Evolutionary conservation across 345 rosid genomes (phyloP), one percentile per base, ranked within the genome.

Genomic region (Zanthoxylum bungeanum): DNA sequence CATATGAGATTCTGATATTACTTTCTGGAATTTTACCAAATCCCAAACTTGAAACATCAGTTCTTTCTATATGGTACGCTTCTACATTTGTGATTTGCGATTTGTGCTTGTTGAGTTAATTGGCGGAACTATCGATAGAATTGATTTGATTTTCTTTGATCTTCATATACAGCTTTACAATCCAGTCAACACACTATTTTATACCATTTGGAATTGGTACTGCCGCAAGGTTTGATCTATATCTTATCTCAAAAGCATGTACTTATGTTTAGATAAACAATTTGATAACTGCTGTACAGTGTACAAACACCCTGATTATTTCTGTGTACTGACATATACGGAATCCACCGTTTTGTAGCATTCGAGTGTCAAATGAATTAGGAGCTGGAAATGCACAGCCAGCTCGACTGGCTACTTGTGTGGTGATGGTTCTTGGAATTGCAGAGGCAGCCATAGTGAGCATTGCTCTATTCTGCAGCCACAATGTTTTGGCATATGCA

Each of bases 11-110:
- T 30, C 70, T 89, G 47, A 34, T 81, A 65, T 58, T 89, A n/a
- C 53, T 86, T 10, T 79, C 85, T 16, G 93, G 87, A 16, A 72
- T 80, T 58, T 75, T 85, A 58, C 87, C 91, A 0, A 68, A 89
- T 75, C 69, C 88, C 10, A 79, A 76, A 74, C 81, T 86, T 21
- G 88, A 89, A 81, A 80, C 89, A 9, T 76, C 89, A 24, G 88
- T 82, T 6, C n/a, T 88, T 50, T 88, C 91, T 16, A 82, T 88
- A 30, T 85, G 91, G 86, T 85, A 82, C 7, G 67, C 49, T 5
- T 42, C 19, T 17, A 14, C n/a, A 9, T 11, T 10, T 21, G 27
- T 34, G n/a, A n/a, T n/a, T n/a, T n/a, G n/a, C n/a, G 30, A 22
- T 39, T 33, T 47, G 21, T 36, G 9, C 37, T 64, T n/a, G 1